A percentile compares a stretch with the other conserved stretches of the same genome.
Evolutionary conservation across 768 basidiomycete species (phyloP).

Genomic region (Xerocomus spinulosus): DNA sequence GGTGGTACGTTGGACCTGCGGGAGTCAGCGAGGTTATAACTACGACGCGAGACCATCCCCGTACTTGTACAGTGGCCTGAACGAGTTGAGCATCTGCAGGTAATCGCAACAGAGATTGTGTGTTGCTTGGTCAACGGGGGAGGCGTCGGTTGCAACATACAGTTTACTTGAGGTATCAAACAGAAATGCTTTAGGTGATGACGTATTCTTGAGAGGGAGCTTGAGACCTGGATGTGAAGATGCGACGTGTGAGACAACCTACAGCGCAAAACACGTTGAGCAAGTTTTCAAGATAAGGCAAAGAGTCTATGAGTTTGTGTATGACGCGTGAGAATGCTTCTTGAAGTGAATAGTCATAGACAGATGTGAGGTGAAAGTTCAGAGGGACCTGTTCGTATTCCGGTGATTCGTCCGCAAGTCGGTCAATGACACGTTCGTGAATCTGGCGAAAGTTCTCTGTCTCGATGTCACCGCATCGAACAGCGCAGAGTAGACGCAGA

Average conservation of each 20-base stretch:
- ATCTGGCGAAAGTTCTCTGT: constrained; percentile 90
- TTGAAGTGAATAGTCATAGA: constrained; percentile 88
- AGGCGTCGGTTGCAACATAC: constrained; percentile 91
- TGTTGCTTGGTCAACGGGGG: constrained; percentile 84
- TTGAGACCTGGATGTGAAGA: neutral
- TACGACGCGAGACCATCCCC: constrained; percentile 1
- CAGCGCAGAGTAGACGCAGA: neutral
- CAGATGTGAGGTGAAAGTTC: constrained; percentile 88
- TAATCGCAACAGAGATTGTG: constrained; percentile 91
- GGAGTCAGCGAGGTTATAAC: constrained; percentile 1
- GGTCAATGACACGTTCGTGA: constrained; percentile 80
- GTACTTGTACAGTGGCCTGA: constrained; percentile 83
- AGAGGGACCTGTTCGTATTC: constrained; percentile 76
- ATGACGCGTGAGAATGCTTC: constrained; percentile 90
- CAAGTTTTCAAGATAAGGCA: constrained; percentile 83
- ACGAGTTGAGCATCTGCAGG: constrained; percentile 79
- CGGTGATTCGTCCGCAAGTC: constrained; percentile 68
- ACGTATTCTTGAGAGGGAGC: constrained; percentile 61
- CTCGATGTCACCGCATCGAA: constrained; percentile 1
- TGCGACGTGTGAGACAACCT: constrained; percentile 16
- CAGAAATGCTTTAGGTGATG: constrained; percentile 89
- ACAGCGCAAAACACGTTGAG: constrained; percentile 83
- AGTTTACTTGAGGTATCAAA: constrained; percentile 83
- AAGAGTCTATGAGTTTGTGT: constrained; percentile 79
- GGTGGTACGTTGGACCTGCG: constrained; percentile 20